Conservation (phyloP, 164 flowering plant genomes). For the Magnolia officinalis region DNA sequence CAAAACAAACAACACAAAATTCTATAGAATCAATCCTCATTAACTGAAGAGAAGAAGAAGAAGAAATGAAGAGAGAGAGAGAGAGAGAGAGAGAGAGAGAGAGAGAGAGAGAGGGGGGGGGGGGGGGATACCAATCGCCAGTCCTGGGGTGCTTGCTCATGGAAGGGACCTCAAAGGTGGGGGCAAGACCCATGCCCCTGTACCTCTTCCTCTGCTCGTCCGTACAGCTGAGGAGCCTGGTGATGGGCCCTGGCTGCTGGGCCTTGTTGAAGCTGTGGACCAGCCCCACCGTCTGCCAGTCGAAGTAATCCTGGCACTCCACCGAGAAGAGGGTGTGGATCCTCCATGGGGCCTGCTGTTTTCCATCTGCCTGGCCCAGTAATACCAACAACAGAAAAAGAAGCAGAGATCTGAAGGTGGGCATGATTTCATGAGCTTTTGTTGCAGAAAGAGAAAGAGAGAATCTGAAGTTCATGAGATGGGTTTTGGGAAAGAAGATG, state of each 20-base stretch:
- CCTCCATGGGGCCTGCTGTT: slow-evolving; percentile 55
- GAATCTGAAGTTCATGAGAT: too few species aligned
- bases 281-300: slow-evolving; percentile 98
- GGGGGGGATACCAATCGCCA: slow-evolving; percentile 73
- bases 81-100: not conserved
- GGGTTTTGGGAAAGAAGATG: too few species aligned
- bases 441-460: too few species aligned
- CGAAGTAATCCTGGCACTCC: slow-evolving; percentile 93
- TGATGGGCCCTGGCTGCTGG: slow-evolving; percentile 80
- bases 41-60: not conserved
- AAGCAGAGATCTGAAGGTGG: not conserved
- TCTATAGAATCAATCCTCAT: too few species aligned
- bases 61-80: not conserved
- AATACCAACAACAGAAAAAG: not conserved
- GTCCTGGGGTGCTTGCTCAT: slow-evolving; percentile 95
- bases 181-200: slow-evolving; percentile 86
- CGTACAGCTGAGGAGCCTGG: slow-evolving; percentile 92
- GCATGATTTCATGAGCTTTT: too few species aligned
- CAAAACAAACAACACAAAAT: not conserved
- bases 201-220: slow-evolving; percentile 80
- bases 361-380: slow-evolving; percentile 2
- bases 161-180: slow-evolving; percentile 92
- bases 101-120: too few species aligned
- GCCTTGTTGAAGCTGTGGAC: slow-evolving; percentile 88
- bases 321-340: slow-evolving; percentile 96